Evolutionary conservation across 768 basidiomycete genomes (phyloP), one percentile per base, ranked within the genome.

Genomic region (Naematelia aurantialba): DNA sequence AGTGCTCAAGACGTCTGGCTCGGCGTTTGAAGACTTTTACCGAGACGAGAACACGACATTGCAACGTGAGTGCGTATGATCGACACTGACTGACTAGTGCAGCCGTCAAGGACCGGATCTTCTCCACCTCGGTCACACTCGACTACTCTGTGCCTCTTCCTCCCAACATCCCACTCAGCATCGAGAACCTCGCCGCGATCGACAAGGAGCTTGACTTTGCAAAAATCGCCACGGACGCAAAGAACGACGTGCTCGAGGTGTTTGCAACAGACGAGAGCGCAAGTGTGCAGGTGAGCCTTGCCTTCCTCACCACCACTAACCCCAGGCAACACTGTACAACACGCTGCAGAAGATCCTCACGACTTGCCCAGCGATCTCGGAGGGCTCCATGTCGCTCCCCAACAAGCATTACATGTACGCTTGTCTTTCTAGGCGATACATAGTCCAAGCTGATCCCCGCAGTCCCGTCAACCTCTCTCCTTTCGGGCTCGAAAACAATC

Each of bases 321-420:
- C 94, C 1, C 91, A 92, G 84, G 93, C 93, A 8, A 96, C 92
- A 25, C 79, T 94, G 52, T 93, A 86, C 82, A 89, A 88, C 79
- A 93, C 93, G 85, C 89, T 82, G 0, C 83, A 88, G 62, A 81
- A 82, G 1, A 81, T 97, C 63, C 78, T 96, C 26, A 77, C 77
- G 1, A 85, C 88, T 74, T 87, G 90, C 68, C 74, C 76, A 1
- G 79, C 79, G 1, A 81, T 96, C 12, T 72, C 81, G 45, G 77
- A 76, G 1, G 87, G 89, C 29, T 81, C 82, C 13, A 96, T 94
- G 78, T 76, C 79, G 45, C 81, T 96, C 2, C 93, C 94, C 1
- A 98, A 98, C 81, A 90, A 92, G 79, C 93, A 96, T 73, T 97
- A 94, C 76, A 83, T 96, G 66, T 88, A 89, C 0, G 89, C 92